These are phyloP conservation scores for Nicotiana paniculata DNA, from an alignment of 257 asterid genomes.

Conservation along the genomic window DNA sequence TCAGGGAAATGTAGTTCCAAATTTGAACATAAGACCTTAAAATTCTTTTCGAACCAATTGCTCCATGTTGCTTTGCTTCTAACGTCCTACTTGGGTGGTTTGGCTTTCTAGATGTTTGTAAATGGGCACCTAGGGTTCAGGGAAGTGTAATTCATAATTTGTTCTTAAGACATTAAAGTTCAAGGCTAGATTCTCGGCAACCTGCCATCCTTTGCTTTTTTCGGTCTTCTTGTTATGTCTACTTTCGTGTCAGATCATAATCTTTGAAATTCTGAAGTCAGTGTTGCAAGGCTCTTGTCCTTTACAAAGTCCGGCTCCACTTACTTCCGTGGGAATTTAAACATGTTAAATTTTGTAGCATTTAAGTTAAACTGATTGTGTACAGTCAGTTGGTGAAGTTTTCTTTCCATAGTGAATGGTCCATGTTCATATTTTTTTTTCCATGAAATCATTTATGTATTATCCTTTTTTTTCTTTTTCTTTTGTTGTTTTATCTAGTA, in stretches of 20 bases:
- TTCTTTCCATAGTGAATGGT: background rate
- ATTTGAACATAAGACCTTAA: background rate
- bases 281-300: background rate
- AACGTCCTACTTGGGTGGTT: background rate
- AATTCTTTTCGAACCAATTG: background rate
- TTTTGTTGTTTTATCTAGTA: constrained; percentile 10
- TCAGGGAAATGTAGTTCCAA: background rate
- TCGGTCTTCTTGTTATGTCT: background rate
- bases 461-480: background rate
- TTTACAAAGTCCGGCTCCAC: background rate
- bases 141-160: background rate
- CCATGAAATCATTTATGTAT: background rate
- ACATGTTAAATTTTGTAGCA: background rate
- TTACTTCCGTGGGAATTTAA: background rate
- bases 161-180: background rate
- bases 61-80: background rate
- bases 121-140: background rate
- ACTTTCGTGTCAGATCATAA: background rate
- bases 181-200: background rate
- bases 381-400: background rate
- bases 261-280: background rate
- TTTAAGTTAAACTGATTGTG: background rate
- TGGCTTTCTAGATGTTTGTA: background rate
- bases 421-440: background rate
- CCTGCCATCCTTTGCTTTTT: background rate